Conservation (phyloP, 148 eudicot genomes). For the Persicaria tinctoria region DNA sequence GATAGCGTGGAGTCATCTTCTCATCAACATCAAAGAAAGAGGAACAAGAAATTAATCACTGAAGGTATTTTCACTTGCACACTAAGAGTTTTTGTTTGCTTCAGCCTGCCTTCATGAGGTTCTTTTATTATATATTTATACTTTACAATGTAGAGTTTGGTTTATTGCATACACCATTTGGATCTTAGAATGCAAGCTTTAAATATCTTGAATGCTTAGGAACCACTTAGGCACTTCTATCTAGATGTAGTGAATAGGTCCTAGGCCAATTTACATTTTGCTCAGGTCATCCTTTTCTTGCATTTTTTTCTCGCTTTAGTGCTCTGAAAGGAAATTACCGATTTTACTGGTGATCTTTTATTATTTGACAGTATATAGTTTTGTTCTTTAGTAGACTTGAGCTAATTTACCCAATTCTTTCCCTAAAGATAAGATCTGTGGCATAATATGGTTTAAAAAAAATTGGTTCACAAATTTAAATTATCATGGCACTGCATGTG, state of each 20-base stretch:
- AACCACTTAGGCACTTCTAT: neutral
- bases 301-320: neutral
- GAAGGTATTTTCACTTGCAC: constrained; percentile 23
- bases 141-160: neutral
- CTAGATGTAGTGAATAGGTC: neutral
- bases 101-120: neutral
- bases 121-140: too few species aligned
- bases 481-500: neutral
- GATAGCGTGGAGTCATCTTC: constrained; percentile 10
- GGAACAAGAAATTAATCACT: constrained; percentile 16
- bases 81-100: neutral
- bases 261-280: neutral
- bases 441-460: neutral
- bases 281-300: neutral
- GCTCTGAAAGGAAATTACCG: neutral
- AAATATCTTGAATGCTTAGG: neutral
- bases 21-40: constrained; percentile 22
- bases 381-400: neutral
- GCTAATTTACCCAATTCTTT: neutral
- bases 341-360: neutral
- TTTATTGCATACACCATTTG: neutral
- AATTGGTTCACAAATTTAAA: neutral
- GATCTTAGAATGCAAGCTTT: constrained; percentile 4
- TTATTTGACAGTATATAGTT: neutral
- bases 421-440: neutral